Base-by-base conservation (phyloP, 495 filamentous ascomycete genomes). In the Annulohypoxylon stygium region DNA sequence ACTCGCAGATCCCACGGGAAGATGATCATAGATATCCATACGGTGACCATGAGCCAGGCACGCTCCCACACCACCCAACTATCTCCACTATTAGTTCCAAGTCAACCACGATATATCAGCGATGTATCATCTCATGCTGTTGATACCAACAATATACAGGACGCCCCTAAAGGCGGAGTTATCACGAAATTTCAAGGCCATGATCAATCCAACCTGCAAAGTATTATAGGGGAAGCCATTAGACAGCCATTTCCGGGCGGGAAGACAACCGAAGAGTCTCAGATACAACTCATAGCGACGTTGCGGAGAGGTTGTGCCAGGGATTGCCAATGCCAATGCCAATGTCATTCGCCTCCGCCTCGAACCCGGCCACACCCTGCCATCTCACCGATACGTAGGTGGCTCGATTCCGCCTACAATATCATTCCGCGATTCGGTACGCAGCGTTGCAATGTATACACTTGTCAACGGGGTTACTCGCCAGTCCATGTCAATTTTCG, bases 371-470 rank as follows among this genome's bases (percentile, higher is more conserved):
- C 48, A 5, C 14, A 62, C 2, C 57, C 69, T 54, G 30, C 48
- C 8, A 48, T 20, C 18, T 63, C 30, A 12, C 34, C 43, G 5
- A 34, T 72, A 33, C 57, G 41, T 26, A 63, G 69, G 20, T 72
- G 69, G 69, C 34, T 72, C 1, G 30, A 67, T 3, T 67, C 53
- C 33, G 47, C 30, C 16, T 72, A 72, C 23, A 72, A 72, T 23
- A 45, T 64, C 39, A 33, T 61, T 5, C 58, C 63, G 10, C 57
- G 41, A 12, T 4, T 57, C n/a, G 57, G 41, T 34, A 11, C 26
- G 25, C 63, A 10, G 0, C 14, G 48, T 50, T 72, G 69, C 14
- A 41, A 72, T 50, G 48, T 51, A 20, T 3, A 1, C 12, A 67
- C 57, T 14, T 72, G 69, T 18, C 63, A 18, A 50, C 57, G 69